Base-by-base conservation (phyloP, 495 filamentous ascomycete genomes). In the Aspergillus conjunctus region DNA sequence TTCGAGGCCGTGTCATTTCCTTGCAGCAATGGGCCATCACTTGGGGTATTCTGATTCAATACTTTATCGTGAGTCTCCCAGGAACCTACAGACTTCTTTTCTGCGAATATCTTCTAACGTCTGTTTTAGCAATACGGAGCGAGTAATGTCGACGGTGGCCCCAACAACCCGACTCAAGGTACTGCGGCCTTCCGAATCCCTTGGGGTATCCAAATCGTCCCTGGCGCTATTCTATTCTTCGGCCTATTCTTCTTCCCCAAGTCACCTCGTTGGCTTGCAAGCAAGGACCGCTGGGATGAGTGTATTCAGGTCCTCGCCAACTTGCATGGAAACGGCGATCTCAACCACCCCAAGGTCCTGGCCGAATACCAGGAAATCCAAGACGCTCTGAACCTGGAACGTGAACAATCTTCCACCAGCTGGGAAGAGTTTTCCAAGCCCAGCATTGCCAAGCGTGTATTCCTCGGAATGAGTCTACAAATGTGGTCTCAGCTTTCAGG, bases 1-100 rank as follows among this genome's bases (percentile, higher is more conserved):
- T 89, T 56, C 84, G 89, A 46, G 90, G 89, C 20, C 81, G 88
- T n/a, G 80, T 92, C 20, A 86, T 92, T 12, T 84, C 83, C 18
- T 73, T 88, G 4, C 88, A 91, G 70, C 87, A 91, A 69, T 90
- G 88, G 86, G 87, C 88, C 3, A 91, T 91, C 51, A 91, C 88
- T 18, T 93, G 89, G 85, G 87, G 80, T 39, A 87, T 83, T 37
- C 59, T 85, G 46, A 83, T 86, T 54, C 86, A 88, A 74, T 89
- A 83, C 72, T 88, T 88, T 73, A 86, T 91, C 68, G 85, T 89
- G 66, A 87, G 88, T 60, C 18, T 48, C 44, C 18, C 15, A 14
- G 14, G 37, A 41, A 14, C 11, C 37, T n/a, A n/a, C 5, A n/a
- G 6, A 41, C 37, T n/a, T 3, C 18, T 10, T 11, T 48, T 18